Conservation (phyloP, 176 grass and related monocot genomes). For the Elaeis guineensis region DNA sequence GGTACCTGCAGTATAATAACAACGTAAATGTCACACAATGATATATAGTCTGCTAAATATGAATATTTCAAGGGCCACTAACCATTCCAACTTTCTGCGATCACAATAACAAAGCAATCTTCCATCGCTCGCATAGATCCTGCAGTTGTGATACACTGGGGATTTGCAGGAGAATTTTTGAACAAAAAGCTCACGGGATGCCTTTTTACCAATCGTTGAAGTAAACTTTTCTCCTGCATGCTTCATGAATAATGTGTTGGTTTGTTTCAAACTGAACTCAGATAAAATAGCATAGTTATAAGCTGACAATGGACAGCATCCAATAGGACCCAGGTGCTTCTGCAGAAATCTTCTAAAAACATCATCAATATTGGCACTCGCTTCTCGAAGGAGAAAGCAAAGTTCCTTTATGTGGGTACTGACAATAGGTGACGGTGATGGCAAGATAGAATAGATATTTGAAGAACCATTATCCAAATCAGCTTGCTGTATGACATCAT, state of each 20-base stretch:
- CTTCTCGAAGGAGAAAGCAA: constrained; percentile 37
- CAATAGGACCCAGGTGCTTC: constrained; percentile 46
- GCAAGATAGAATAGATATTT: constrained; percentile 25
- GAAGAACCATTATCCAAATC: constrained; percentile 29
- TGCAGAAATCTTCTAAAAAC: constrained; percentile 56
- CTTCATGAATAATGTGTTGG: constrained; percentile 46
- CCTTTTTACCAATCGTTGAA: constrained; percentile 41
- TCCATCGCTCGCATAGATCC: constrained; percentile 93
- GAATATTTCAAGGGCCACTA: constrained; percentile 19
- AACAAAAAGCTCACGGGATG: constrained; percentile 74
- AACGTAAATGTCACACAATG: too few species aligned
- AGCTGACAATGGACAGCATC: constrained; percentile 60
- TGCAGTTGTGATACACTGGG: constrained; percentile 96
- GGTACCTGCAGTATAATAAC: constrained; percentile 44
- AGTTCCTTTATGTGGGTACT: constrained; percentile 66
- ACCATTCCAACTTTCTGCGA: constrained; percentile 95
- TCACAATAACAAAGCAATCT: constrained; percentile 96
- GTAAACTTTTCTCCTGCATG: constrained; percentile 42
- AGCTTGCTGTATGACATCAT: constrained; percentile 54
- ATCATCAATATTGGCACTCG: constrained; percentile 35
- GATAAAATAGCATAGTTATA: constrained; percentile 73
- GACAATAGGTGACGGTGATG: constrained; percentile 49
- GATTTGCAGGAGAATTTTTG: constrained; percentile 94
- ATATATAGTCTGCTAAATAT: background rate
- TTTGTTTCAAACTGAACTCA: constrained; percentile 55